Percentiles rank a stretch among this genome's conserved stretches.
phyloP scores from a whole-genome alignment of 192 early-diverging fungal species.

The Backusella sp. region DNA sequence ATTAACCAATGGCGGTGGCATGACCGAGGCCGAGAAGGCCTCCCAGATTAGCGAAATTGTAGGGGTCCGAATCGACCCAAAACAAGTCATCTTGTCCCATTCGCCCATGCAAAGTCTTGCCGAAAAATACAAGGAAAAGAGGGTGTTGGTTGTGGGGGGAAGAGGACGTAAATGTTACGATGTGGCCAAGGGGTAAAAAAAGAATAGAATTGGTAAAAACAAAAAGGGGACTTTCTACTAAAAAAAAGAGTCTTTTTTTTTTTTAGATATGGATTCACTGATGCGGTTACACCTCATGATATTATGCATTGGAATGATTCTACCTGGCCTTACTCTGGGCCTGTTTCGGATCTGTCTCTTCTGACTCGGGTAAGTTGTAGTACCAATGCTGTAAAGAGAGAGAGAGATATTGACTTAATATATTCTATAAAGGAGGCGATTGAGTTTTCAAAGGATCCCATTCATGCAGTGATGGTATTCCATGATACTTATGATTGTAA shows the following conservation, averaged over 20 bases:
- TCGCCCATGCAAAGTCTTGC: constrained; percentile 79
- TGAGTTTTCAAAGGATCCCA: constrained; percentile 47
- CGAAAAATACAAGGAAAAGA: constrained; percentile 54
- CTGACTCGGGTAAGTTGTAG: constrained; percentile 18
- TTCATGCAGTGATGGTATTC: constrained; percentile 77
- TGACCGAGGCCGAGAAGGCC: constrained; percentile 72
- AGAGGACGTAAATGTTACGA: constrained; percentile 51
- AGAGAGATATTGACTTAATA: neutral
- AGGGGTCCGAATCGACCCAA: constrained; percentile 51
- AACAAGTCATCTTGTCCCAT: constrained; percentile 81
- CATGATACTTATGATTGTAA: constrained; percentile 82
- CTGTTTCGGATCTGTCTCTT: constrained; percentile 15
- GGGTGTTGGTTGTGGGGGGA: constrained; percentile 79
- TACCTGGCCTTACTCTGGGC: constrained; percentile 64
- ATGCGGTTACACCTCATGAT: constrained; percentile 67
- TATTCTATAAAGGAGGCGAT: neutral
- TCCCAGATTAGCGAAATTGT: constrained; percentile 59
- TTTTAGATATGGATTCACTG: constrained; percentile 65
- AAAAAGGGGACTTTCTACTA: too few species aligned
- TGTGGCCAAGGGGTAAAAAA: constrained; percentile 66
- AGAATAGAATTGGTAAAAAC: constrained; percentile 34
- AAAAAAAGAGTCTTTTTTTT: too few species aligned
- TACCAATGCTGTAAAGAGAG: too few species aligned
- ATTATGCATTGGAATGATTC: constrained; percentile 60
- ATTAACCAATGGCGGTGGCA: constrained; percentile 88